A percentile compares a stretch with the other conserved stretches of the same genome.
Conservation (phyloP, 768 basidiomycete species). For the Boletus pseudopeckii region DNA sequence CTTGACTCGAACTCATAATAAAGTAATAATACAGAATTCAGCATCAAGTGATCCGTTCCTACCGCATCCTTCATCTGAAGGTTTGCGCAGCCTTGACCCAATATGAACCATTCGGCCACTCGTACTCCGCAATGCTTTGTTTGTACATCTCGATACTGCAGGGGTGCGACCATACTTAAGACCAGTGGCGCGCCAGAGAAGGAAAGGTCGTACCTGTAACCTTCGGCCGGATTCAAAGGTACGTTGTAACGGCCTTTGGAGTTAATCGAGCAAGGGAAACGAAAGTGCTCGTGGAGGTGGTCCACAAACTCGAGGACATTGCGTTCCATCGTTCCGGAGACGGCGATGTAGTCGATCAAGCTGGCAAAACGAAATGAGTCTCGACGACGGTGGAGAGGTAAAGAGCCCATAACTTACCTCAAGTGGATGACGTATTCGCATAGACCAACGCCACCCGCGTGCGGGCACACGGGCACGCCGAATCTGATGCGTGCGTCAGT, state of each 20-base stretch:
- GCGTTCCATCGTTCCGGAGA: constrained; percentile 90
- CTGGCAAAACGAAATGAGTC: constrained; percentile 35
- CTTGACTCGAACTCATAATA: not conserved
- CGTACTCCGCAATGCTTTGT: constrained; percentile 74
- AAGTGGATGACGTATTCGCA: constrained; percentile 93
- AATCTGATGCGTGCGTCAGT: constrained; percentile 47
- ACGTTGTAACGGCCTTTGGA: constrained; percentile 82
- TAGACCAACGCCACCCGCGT: constrained; percentile 93
- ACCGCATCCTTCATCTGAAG: not conserved
- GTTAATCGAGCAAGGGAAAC: constrained; percentile 87
- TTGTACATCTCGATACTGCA: constrained; percentile 87
- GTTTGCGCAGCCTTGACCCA: constrained; percentile 18
- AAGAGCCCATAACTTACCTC: constrained; percentile 40
- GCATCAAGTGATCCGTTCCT: not conserved
- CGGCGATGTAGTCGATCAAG: constrained; percentile 88
- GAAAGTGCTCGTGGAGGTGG: constrained; percentile 93
- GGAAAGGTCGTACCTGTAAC: constrained; percentile 44
- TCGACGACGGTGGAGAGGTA: not conserved
- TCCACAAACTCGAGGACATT: constrained; percentile 91
- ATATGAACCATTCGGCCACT: constrained; percentile 72
- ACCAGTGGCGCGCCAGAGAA: not conserved
- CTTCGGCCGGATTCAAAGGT: constrained; percentile 68
- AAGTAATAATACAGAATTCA: not conserved
- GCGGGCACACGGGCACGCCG: constrained; percentile 89
- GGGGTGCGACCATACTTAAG: not conserved